Evolutionary conservation across 495 filamentous ascomycete genomes (phyloP), one percentile per base, ranked within the genome.

Genomic region (Annulohypoxylon nitens): DNA sequence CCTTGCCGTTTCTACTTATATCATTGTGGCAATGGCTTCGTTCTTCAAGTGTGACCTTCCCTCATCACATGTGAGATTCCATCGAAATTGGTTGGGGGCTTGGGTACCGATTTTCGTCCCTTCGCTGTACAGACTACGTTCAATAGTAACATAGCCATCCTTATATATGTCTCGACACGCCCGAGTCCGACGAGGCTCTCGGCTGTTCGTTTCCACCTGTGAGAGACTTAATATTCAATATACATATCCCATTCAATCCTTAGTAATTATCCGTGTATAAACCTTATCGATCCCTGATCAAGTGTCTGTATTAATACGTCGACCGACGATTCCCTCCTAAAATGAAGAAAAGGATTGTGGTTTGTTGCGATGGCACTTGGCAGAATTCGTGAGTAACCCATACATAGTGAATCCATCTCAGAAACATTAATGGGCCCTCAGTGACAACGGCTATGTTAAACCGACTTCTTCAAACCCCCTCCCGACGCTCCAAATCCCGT

Each of bases 361-460:
- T 87, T 9, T 87, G 85, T 50, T 86, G 83, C 69, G 84, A 86
- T 67, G 84, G 85, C 50, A 85, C 83, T 36, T 86, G 83, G 84
- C 82, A 85, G 72, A 82, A 80, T 62, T 80, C 81, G 59, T 81
- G 68, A 41, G 80, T 36, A 5, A 1, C 7, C 11, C 6, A 39
- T 11, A 11, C 30, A 41, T 33, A 36, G 4, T 55, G 6, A 11
- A n/a, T 20, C 41, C 8, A 33, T 45, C 18, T 50, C n/a, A 61
- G 30, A 30, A 23, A 23, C 10, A 47, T 37, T 74, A 50, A 69
- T 2, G n/a, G 4, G 7, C 20, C 9, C 12, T 30, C 23, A 82
- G 80, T 18, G 81, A 84, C 69, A 78, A 76, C 54, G 79, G 79
- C 58, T 80, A 80, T 69, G 45, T 70, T n/a, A 78, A 79, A 65